A percentile compares a stretch with the other conserved stretches of the same genome.
Conservation (phyloP, 2,329 filamentous ascomycete genomes). For the Pseudopithomyces chartarum region DNA sequence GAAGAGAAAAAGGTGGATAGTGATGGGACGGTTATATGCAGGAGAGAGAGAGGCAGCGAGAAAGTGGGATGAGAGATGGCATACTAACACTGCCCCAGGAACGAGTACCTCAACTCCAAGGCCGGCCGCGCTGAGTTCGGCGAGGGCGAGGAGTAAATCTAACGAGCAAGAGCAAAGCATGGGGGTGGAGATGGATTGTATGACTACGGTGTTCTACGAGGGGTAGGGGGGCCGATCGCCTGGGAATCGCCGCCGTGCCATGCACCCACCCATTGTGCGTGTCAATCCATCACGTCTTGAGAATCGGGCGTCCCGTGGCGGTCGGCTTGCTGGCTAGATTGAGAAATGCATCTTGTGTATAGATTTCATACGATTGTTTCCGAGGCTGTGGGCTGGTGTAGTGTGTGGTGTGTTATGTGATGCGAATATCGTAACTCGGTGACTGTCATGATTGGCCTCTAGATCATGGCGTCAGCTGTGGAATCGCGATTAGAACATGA, state of each 20-base stretch:
- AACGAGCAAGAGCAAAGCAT: too few relatives aligned
- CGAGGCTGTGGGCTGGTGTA: too few relatives aligned
- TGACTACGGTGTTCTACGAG: constrained; percentile 5
- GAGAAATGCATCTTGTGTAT: constrained; percentile 9
- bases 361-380: constrained; percentile 10
- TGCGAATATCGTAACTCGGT: too few relatives aligned
- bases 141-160: constrained; percentile 44
- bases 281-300: constrained; percentile 1
- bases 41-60: not conserved
- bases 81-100: constrained; percentile 55
- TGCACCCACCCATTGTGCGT: not conserved
- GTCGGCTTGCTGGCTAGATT: too few relatives aligned
- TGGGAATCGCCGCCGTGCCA: not conserved
- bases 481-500: too few relatives aligned
- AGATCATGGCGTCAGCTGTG: too few relatives aligned
- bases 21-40: not conserved
- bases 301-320: too few relatives aligned
- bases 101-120: constrained; percentile 83
- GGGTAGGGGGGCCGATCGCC: not conserved
- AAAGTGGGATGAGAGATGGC: not conserved
- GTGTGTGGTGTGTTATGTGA: not conserved
- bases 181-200: constrained; percentile 5
- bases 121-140: constrained; percentile 63
- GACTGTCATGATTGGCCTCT: too few relatives aligned
- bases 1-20: not conserved